A percentile compares a stretch with the other conserved stretches of the same genome.
Evolutionary conservation across 73 alveolate species (phyloP).

Genomic region (Paramecium biaurelia): DNA sequence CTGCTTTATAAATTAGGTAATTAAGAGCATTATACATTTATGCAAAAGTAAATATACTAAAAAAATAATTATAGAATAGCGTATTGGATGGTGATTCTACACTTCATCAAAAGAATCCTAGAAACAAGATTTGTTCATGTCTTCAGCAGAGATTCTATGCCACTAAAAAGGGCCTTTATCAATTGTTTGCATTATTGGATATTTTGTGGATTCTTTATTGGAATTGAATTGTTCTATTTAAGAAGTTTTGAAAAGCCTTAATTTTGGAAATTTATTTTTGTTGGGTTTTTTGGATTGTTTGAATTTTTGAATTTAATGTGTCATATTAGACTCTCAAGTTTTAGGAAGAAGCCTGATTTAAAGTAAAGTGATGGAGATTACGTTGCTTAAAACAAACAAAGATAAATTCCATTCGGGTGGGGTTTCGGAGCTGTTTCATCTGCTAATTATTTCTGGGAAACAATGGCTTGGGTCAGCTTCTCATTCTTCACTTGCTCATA

Average conservation of each 20-base stretch:
- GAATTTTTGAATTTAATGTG: slow-evolving; percentile 65
- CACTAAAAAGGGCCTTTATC: slow-evolving; percentile 80
- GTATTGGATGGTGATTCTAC: slow-evolving; percentile 67
- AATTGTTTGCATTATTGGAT: slow-evolving; percentile 96
- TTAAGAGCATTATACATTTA: not conserved
- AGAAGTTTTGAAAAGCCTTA: not conserved
- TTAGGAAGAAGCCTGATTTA: slow-evolving; percentile 12
- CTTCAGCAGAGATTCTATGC: slow-evolving; percentile 95
- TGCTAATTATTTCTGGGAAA: slow-evolving; percentile 98
- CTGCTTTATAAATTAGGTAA: slow-evolving; percentile 37
- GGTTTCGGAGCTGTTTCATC: slow-evolving; percentile 95
- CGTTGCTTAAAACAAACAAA: slow-evolving; percentile 20
- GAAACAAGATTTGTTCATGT: slow-evolving; percentile 93
- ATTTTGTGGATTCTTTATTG: slow-evolving; percentile 80
- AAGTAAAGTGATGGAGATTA: not conserved
- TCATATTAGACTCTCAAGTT: slow-evolving; percentile 40
- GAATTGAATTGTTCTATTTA: slow-evolving; percentile 48
- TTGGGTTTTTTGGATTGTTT: slow-evolving; percentile 44
- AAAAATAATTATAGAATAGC: not conserved
- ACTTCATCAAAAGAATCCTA: slow-evolving; percentile 88
- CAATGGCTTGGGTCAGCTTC: slow-evolving; percentile 92
- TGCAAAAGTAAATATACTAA: not conserved
- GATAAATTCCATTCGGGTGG: slow-evolving; percentile 73
- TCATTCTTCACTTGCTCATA: slow-evolving; percentile 67
- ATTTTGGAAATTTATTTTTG: slow-evolving; percentile 11